Conservation (phyloP, 495 filamentous ascomycete species). For the Bombardia bombarda region DNA sequence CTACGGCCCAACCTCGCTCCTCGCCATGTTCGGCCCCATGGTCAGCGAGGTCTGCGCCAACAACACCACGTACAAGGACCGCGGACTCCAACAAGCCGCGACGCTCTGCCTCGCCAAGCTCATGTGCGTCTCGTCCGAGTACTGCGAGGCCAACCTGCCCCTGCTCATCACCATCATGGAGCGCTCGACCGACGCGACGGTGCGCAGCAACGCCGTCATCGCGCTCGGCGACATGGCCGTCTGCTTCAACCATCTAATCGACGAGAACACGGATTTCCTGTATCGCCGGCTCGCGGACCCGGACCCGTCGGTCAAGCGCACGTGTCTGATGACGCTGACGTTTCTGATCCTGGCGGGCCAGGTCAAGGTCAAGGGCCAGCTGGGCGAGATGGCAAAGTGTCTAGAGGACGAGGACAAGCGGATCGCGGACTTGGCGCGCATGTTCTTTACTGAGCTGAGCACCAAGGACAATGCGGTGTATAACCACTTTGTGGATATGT, state of each 20-base stretch:
- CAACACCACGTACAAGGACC: slow-evolving; percentile 81
- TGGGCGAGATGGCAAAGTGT: slow-evolving; percentile 99
- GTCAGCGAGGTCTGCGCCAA: slow-evolving; percentile 91
- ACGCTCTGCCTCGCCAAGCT: slow-evolving; percentile 96
- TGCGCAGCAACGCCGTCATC: slow-evolving; percentile 91
- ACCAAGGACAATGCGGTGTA: slow-evolving; percentile 99
- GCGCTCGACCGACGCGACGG: slow-evolving; percentile 79
- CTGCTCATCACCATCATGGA: slow-evolving; percentile 98
- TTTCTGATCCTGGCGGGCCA: slow-evolving; percentile 96
- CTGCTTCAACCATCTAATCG: slow-evolving; percentile 98
- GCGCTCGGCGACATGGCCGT: slow-evolving; percentile 98
- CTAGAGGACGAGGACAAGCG: slow-evolving; percentile 90
- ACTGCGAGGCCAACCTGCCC: slow-evolving; percentile 87
- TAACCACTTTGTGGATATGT: slow-evolving; percentile 99
- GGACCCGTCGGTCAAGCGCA: slow-evolving; percentile 87
- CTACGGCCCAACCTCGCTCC: slow-evolving; percentile 75
- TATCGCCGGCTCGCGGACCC: slow-evolving; percentile 87
- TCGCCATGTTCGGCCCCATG: slow-evolving; percentile 83
- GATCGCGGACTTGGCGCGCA: slow-evolving; percentile 84
- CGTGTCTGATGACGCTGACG: slow-evolving; percentile 96
- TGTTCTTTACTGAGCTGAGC: slow-evolving; percentile 97
- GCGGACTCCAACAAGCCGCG: slow-evolving; percentile 81
- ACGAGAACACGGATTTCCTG: slow-evolving; percentile 97
- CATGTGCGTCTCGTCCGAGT: slow-evolving; percentile 93
- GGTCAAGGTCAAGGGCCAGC: slow-evolving; percentile 99